Evolutionary conservation across 2,329 filamentous ascomycete genomes (phyloP).

Genomic region (Pseudopithomyces chartarum): DNA sequence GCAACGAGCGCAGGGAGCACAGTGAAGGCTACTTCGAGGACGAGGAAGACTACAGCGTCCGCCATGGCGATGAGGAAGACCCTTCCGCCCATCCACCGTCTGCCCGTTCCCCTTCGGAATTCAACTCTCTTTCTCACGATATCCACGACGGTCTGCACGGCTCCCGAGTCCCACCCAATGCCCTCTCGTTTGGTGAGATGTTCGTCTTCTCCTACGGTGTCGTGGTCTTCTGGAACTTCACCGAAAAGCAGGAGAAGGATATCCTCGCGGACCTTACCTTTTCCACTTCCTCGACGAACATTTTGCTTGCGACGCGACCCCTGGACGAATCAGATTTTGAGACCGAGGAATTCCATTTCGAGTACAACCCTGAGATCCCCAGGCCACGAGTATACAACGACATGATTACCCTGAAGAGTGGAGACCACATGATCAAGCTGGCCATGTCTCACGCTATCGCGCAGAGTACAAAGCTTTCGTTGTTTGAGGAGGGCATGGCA

Average conservation of each 20-base stretch:
- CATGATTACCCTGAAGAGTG: constrained; percentile 95
- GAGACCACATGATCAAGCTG: constrained; percentile 98
- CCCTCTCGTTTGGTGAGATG: constrained; percentile 87
- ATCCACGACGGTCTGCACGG: constrained; percentile 38
- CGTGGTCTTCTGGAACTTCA: constrained; percentile 99
- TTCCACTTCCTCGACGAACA: constrained; percentile 68
- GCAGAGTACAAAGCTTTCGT: constrained; percentile 93
- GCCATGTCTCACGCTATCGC: constrained; percentile 97
- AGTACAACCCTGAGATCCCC: constrained; percentile 86
- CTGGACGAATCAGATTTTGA: constrained; percentile 90
- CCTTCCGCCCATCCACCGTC: constrained; percentile 24
- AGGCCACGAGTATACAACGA: constrained; percentile 95
- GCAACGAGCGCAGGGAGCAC: constrained; percentile 86
- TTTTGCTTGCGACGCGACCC: constrained; percentile 76
- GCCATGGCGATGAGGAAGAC: constrained; percentile 38
- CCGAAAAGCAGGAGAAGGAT: constrained; percentile 93
- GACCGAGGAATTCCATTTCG: constrained; percentile 97
- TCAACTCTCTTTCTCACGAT: constrained; percentile 9
- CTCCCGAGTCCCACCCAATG: constrained; percentile 67
- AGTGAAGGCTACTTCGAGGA: constrained; percentile 90
- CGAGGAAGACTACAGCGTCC: constrained; percentile 61
- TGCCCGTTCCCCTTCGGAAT: constrained; percentile 15
- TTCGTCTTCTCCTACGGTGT: constrained; percentile 98
- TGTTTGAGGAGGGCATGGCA: constrained; percentile 96
- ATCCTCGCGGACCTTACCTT: constrained; percentile 94